Base-by-base conservation (phyloP, 805 yeast species). In the Grigorovia humatica region DNA sequence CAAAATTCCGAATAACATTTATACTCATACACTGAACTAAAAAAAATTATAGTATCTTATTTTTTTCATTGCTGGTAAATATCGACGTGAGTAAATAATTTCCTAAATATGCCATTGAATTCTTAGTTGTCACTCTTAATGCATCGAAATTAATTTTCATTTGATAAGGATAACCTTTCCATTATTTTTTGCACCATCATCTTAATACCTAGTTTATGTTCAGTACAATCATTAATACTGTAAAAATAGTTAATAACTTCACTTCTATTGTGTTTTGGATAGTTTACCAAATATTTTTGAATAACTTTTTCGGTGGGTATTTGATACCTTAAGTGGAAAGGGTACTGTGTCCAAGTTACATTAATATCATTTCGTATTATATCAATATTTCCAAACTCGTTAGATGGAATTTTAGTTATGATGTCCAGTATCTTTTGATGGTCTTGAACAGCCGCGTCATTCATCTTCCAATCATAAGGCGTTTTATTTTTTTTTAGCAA, bases 271-370 rank as follows among this genome's bases (percentile, higher is more conserved):
- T 40, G n/a, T 17, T 80, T 81, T 64, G 81, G 87, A 52, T 76
- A 75, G 19, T 48, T 43, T 32, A 80, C 79, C 51, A 90, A 79
- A 66, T 77, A 87, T 48, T 73, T 71, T 60, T 76, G 77, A 52
- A 91, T 74, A 54, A 81, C 85, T 41, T 65, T 55, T 67, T 85
- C 88, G 12, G 79, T 73, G 49, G 98, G 98, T 57, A 93, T 74
- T 32, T 95, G 96, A 76, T 80, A 84, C 47, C 57, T 59, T 29
- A 51, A 35, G 45, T 66, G 70, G 43, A 60, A 58, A 20, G 75
- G 74, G 61, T 79, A 77, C 55, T 74, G 69, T 38, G 61, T 64
- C 68, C 73, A 77, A 18, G 75, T 70, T 43, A 68, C 63, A 44
- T 63, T 63, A 32, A 68, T 57, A 44, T 58, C 54, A 27, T 58